Evolutionary conservation across 352 stramenopile species (phyloP).

Genomic region (Peronospora farinosa): DNA sequence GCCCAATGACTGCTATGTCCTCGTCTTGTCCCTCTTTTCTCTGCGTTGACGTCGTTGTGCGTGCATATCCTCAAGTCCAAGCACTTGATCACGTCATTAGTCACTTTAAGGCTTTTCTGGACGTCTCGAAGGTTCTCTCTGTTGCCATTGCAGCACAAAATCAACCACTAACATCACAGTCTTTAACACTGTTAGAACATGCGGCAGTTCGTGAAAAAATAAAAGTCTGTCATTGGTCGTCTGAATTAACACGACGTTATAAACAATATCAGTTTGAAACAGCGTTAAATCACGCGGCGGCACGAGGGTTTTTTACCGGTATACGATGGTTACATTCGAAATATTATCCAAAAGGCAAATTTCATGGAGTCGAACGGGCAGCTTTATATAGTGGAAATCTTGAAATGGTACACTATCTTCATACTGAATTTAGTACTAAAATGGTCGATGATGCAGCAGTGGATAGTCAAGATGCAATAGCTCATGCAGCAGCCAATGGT

Average conservation of each 20-base stretch:
- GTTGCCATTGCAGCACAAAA: conserved; percentile 24
- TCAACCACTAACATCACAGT: conserved; percentile 11
- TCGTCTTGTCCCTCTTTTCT: conserved; percentile 16
- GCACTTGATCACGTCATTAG: conserved; percentile 24
- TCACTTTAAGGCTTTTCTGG: conserved; percentile 26
- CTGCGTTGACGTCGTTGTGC: conserved; percentile 29
- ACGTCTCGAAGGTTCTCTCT: conserved; percentile 30
- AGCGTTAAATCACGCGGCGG: conserved; percentile 25
- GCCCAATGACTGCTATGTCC: neutral
- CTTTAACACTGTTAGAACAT: conserved; percentile 24
- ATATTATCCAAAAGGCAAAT: conserved; percentile 34
- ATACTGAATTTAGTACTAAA: conserved; percentile 32
- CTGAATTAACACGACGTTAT: conserved; percentile 32
- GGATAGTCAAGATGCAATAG: conserved; percentile 33
- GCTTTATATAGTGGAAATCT: conserved; percentile 34
- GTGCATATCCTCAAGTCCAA: conserved; percentile 16
- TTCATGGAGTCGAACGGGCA: conserved; percentile 31
- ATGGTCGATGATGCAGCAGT: conserved; percentile 31
- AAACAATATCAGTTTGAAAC: conserved; percentile 36
- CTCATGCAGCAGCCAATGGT: conserved; percentile 28
- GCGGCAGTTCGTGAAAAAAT: conserved; percentile 23
- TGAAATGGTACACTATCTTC: conserved; percentile 30
- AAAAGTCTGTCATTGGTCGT: conserved; percentile 32
- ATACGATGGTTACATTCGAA: conserved; percentile 27
- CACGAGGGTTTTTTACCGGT: conserved; percentile 18